Base-by-base conservation (phyloP, 1,284 basidiomycete species). In the Pascua sp. region DNA sequence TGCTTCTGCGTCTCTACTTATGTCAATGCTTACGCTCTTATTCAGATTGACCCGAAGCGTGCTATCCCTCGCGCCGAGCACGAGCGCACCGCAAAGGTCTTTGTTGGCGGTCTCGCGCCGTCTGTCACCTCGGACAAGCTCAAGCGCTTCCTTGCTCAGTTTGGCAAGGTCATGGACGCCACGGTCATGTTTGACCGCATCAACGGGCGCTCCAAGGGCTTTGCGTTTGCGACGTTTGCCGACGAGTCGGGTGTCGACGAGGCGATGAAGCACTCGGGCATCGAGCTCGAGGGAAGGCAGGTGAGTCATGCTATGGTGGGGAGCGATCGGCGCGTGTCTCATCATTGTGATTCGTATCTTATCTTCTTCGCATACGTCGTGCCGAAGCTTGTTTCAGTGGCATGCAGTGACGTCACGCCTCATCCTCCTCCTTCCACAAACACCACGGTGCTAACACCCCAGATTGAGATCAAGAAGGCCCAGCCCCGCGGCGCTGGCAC, bases 111-210 rank as follows among this genome's bases (percentile, higher is more conserved):
- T 42, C 83, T 99, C 8, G 90, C 95, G 0, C 86, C 89, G 17
- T 86, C 85, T 52, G 92, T 96, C 47, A 98, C 94, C 8, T 91
- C 90, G 18, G 92, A 96, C 67, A 89, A 88, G 8, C 91, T 98
- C 86, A 86, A 89, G 62, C 84, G 87, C 57, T 96, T 90, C 79
- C 95, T 98, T 77, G 85, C 86, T 45, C 90, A 94, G 71, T 84
- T 80, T 69, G 96, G 95, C 59, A 87, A 86, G 66, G 91, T 99
- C 60, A 88, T 94, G 69, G 95, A 98, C 75, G 92, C 94, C 50
- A 98, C 93, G 0, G 91, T 98, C 69, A 98, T 99, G 96, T 84
- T 97, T 69, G 96, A 99, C 78, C 88, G 93, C 52, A 92, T 98
- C 75, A 97, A 92, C 15, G 90, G 90, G 39, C 81, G 94, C 49